These are phyloP conservation scores for Escovopsis sp. DNA, from an alignment of 2,329 filamentous ascomycete genomes.

Conservation along the genomic window DNA sequence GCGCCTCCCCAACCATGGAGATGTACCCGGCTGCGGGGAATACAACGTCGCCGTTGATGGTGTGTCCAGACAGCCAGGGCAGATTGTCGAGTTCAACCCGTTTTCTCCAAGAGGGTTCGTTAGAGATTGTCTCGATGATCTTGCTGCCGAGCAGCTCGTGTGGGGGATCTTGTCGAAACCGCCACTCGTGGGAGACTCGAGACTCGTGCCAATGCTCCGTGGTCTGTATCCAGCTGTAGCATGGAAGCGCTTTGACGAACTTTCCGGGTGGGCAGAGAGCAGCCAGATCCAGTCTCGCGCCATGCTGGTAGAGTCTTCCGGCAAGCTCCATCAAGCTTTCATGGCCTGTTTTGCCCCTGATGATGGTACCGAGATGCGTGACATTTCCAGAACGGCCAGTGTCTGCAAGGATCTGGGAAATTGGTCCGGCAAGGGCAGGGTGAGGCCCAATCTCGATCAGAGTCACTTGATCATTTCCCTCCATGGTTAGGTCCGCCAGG, in stretches of 20 bases:
- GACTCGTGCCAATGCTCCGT: slow-evolving; percentile 19
- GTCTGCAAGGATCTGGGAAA: slow-evolving; percentile 6
- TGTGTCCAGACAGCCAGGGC: slow-evolving; percentile 25
- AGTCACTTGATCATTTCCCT: background rate
- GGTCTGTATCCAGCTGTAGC: slow-evolving; percentile 24
- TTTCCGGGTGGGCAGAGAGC: slow-evolving; percentile 4
- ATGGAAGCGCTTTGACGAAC: slow-evolving; percentile 16
- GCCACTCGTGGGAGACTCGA: slow-evolving; percentile 16
- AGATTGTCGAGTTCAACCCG: slow-evolving; percentile 8
- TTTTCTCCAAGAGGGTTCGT: slow-evolving; percentile 11
- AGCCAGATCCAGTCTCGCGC: slow-evolving; percentile 9
- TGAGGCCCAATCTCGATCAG: slow-evolving; percentile 12
- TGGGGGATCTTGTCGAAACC: slow-evolving; percentile 16
- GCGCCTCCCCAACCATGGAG: slow-evolving; percentile 18
- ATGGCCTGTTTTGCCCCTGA: slow-evolving; percentile 6
- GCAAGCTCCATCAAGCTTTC: slow-evolving; percentile 13
- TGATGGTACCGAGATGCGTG: slow-evolving; percentile 8
- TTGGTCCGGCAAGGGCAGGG: slow-evolving; percentile 5
- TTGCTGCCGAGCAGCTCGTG: slow-evolving; percentile 22
- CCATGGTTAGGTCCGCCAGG: background rate
- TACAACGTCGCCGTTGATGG: slow-evolving; percentile 18
- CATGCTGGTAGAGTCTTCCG: slow-evolving; percentile 6
- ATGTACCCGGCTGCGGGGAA: slow-evolving; percentile 25
- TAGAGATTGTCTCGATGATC: background rate
- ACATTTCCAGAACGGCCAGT: background rate